phyloP scores from a whole-genome alignment of 169 alveolate species.

The Theileria sp. region DNA sequence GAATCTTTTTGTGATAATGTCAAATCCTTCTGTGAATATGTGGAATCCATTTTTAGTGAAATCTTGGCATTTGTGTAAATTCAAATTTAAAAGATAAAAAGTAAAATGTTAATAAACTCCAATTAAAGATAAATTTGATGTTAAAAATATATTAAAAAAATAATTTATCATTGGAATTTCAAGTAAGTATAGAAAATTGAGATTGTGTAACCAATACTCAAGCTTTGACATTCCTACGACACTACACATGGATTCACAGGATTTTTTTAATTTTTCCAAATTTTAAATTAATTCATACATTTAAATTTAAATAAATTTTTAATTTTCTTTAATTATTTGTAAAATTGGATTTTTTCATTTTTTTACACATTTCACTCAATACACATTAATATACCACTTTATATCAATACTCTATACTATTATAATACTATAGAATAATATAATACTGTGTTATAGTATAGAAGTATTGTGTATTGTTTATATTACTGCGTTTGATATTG shows the following conservation, averaged over 20 bases:
- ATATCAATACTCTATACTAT: background rate
- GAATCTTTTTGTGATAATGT: too few species aligned
- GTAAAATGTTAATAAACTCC: background rate
- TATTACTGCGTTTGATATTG: slow-evolving; percentile 42
- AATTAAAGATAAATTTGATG: too few species aligned
- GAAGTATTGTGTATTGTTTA: too few species aligned
- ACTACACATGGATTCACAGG: background rate
- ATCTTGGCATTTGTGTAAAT: background rate
- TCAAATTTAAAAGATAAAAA: background rate
- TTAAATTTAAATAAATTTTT: too few species aligned
- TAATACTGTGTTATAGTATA: too few species aligned
- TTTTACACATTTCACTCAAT: background rate
- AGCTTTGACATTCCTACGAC: background rate
- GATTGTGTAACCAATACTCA: background rate
- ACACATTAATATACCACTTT: background rate
- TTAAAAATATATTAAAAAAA: too few species aligned
- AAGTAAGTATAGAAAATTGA: too few species aligned
- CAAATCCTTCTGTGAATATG: background rate
- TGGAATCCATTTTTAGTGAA: background rate
- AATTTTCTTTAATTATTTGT: too few species aligned
- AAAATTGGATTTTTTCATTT: background rate
- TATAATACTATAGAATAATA: background rate
- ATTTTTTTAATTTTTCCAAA: background rate
- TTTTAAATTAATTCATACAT: background rate
- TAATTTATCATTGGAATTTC: too few species aligned